These are phyloP conservation scores for Hypomontagnella monticulosa DNA, from an alignment of 495 filamentous ascomycete genomes.

Conservation along the genomic window DNA sequence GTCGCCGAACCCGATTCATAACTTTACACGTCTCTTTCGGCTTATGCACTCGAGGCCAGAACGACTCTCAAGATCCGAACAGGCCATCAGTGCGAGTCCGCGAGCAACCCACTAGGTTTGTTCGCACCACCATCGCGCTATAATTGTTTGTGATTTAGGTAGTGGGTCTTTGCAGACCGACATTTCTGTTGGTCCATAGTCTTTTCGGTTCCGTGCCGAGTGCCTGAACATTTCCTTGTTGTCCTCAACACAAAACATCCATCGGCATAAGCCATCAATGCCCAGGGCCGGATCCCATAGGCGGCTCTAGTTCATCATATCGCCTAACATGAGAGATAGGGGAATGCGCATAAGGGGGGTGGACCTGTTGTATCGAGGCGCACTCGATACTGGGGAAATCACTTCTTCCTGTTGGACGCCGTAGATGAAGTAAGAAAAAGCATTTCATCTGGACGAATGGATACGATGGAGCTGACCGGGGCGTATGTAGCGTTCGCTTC, in stretches of 20 bases:
- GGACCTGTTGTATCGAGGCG: conserved; percentile 28
- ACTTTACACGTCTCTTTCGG: conserved; percentile 24
- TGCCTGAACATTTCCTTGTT: conserved; percentile 20
- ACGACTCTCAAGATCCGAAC: conserved; percentile 16
- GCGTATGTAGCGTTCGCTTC: conserved; percentile 39
- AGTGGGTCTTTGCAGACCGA: conserved; percentile 41
- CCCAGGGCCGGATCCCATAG: conserved; percentile 19
- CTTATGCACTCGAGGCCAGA: conserved; percentile 16
- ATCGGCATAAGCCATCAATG: conserved; percentile 30
- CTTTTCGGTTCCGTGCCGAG: conserved; percentile 34
- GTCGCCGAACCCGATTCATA: conserved; percentile 29
- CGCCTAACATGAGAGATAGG: conserved; percentile 34
- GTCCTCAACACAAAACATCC: conserved; percentile 19
- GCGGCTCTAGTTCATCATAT: conserved; percentile 26
- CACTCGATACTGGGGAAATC: conserved; percentile 18
- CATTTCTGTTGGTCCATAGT: conserved; percentile 36
- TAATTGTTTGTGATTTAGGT: conserved; percentile 21
- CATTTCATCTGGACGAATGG: conserved; percentile 38
- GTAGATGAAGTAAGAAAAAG: conserved; percentile 25
- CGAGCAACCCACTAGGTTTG: conserved; percentile 27
- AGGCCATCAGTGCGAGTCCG: conserved; percentile 26
- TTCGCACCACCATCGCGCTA: conserved; percentile 36
- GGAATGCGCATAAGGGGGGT: conserved; percentile 26
- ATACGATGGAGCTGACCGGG: conserved; percentile 25
- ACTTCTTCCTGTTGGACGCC: conserved; percentile 24